phyloP scores from a whole-genome alignment of 2,329 filamentous ascomycete genomes.

The Pyrenophora tritici-repentis region DNA sequence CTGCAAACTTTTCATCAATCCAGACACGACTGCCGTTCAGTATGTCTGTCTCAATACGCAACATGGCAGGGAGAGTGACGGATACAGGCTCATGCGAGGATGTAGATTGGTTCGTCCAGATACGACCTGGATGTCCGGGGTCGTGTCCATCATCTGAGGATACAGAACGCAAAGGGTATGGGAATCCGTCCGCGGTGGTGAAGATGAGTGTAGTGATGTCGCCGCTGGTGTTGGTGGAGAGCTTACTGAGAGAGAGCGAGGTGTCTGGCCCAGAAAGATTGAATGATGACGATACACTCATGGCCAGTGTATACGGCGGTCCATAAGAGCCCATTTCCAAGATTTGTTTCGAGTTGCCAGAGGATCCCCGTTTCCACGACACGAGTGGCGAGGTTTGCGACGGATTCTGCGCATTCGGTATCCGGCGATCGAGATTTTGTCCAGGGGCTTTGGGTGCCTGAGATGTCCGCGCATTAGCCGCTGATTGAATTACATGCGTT shows the following conservation, averaged over 20 bases:
- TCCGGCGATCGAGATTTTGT: slow-evolving; percentile 52
- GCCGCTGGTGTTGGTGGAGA: slow-evolving; percentile 15
- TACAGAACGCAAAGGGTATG: slow-evolving; percentile 57
- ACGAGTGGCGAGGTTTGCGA: slow-evolving; percentile 26
- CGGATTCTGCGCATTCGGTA: slow-evolving; percentile 17
- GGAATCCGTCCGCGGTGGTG: slow-evolving; percentile 43
- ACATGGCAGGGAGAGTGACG: slow-evolving; percentile 39
- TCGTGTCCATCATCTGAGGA: slow-evolving; percentile 53
- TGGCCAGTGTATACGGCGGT: slow-evolving; percentile 52
- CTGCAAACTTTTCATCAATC: slow-evolving; percentile 53
- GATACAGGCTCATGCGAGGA: slow-evolving; percentile 53
- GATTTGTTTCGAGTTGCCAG: slow-evolving; percentile 7
- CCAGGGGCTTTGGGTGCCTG: slow-evolving; percentile 46
- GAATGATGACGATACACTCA: slow-evolving; percentile 51
- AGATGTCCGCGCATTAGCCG: not conserved
- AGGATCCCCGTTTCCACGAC: slow-evolving; percentile 38
- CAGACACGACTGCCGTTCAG: slow-evolving; percentile 57
- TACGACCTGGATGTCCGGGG: slow-evolving; percentile 55
- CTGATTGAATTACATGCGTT: not conserved
- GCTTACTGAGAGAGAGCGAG: slow-evolving; percentile 44
- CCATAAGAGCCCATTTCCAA: slow-evolving; percentile 52
- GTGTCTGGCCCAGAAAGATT: slow-evolving; percentile 52
- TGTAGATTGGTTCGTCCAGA: slow-evolving; percentile 56
- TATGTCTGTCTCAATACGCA: slow-evolving; percentile 54
- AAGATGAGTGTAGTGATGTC: slow-evolving; percentile 49